Conservation (phyloP, 805 yeast species). For the Middelhovenomyces tepae region DNA sequence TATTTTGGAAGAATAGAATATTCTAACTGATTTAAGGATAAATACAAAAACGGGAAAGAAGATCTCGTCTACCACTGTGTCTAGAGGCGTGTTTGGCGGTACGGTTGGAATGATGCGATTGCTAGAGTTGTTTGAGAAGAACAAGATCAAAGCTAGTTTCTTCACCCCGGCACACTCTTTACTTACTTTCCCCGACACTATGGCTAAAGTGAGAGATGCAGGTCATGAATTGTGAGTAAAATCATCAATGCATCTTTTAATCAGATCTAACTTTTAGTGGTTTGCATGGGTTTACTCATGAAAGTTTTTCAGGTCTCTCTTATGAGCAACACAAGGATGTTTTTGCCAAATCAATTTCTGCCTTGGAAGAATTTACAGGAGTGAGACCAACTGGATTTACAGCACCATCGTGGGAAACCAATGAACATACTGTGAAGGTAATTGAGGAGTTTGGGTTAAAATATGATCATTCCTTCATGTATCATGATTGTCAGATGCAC, state of each 20-base stretch:
- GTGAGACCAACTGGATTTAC: conserved; percentile 30
- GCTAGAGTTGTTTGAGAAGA: too few species aligned
- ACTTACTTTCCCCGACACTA: too few species aligned
- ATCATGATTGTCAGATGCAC: conserved; percentile 30
- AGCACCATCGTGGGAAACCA: conserved; percentile 34
- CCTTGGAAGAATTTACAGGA: conserved; percentile 28
- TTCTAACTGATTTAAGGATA: too few species aligned
- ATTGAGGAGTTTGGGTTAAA: conserved; percentile 29
- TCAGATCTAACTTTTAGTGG: conserved; percentile 21
- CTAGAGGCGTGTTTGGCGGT: too few species aligned
- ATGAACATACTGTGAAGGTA: conserved; percentile 27
- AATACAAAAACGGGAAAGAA: too few species aligned
- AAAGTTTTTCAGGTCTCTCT: conserved; percentile 30
- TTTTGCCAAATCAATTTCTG: conserved; percentile 26
- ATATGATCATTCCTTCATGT: conserved; percentile 30
- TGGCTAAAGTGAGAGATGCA: too few species aligned
- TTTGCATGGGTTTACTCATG: conserved; percentile 31
- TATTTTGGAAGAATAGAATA: too few species aligned
- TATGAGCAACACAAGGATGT: conserved; percentile 29
- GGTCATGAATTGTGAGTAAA: conserved; percentile 26
- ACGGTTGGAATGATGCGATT: too few species aligned
- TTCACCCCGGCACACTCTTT: too few species aligned
- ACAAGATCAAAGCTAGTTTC: too few species aligned
- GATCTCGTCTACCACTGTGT: too few species aligned
- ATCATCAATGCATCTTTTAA: too few species aligned